Conservation (phyloP, 2,329 filamentous ascomycete genomes). For the Nigrograna mackinnonii region DNA sequence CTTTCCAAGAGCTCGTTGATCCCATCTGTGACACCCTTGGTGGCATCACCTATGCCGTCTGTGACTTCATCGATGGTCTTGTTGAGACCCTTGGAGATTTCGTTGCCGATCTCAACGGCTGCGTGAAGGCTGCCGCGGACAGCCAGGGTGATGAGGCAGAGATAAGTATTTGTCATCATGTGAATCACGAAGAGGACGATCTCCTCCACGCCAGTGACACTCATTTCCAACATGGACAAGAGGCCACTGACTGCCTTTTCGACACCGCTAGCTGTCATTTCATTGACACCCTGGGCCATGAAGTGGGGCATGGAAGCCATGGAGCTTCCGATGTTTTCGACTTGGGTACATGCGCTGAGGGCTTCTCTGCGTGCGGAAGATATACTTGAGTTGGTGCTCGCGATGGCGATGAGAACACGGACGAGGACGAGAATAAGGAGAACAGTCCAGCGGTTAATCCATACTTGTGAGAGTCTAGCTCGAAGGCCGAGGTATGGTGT, state of each 20-base stretch:
- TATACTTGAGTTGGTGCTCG: conserved; percentile 73
- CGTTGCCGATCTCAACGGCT: conserved; percentile 64
- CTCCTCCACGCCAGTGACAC: conserved; percentile 80
- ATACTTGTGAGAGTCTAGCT: conserved; percentile 89
- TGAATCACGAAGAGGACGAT: conserved; percentile 92
- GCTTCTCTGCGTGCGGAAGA: conserved; percentile 78
- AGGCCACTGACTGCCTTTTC: conserved; percentile 80
- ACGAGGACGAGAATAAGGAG: conserved; percentile 84
- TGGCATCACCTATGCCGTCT: conserved; percentile 48
- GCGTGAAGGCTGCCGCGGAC: conserved; percentile 78
- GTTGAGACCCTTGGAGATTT: conserved; percentile 65
- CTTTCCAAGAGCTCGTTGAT: conserved; percentile 45
- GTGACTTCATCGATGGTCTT: conserved; percentile 63
- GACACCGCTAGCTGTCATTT: conserved; percentile 77
- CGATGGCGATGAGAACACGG: conserved; percentile 76
- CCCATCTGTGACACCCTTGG: conserved; percentile 34
- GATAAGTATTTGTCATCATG: conserved; percentile 85
- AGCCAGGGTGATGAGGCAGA: conserved; percentile 84
- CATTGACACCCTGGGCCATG: conserved; percentile 85
- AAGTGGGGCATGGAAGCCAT: conserved; percentile 99
- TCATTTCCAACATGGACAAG: conserved; percentile 76
- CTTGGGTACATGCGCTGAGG: conserved; percentile 84
- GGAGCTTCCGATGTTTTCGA: conserved; percentile 89
- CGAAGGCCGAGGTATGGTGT: conserved; percentile 92
- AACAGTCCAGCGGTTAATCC: conserved; percentile 97